Conservation (phyloP, 1,284 basidiomycete genomes). For the Cryptococcus hybrid region DNA sequence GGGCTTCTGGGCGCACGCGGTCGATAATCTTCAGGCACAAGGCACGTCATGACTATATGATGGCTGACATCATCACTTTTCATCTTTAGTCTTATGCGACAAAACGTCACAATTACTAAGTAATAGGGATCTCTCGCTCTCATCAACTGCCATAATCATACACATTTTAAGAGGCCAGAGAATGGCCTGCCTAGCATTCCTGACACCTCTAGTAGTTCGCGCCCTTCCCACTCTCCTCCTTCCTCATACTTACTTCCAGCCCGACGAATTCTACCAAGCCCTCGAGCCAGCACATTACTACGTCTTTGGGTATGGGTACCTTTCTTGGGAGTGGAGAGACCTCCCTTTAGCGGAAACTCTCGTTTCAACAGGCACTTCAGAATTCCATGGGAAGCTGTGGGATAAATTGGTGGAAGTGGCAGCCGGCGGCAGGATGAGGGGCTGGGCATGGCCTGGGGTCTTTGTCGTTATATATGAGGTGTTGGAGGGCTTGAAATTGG, state of each 20-base stretch:
- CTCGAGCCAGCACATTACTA: conserved; percentile 86
- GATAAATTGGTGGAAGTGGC: conserved; percentile 18
- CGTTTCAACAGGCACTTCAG: background rate
- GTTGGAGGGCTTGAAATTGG: conserved; percentile 59
- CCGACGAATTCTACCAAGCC: conserved; percentile 96
- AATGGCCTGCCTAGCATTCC: conserved; percentile 13
- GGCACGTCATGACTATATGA: too few species aligned
- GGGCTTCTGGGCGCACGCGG: too few species aligned
- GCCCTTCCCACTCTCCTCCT: conserved; percentile 56
- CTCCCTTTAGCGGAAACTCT: conserved; percentile 29
- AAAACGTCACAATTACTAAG: too few species aligned
- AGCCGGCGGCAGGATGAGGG: conserved; percentile 31
- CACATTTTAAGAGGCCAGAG: too few species aligned
- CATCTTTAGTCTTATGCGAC: too few species aligned
- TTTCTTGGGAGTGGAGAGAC: conserved; percentile 95
- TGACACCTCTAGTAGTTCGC: conserved; percentile 47
- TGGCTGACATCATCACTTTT: too few species aligned
- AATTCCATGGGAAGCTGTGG: background rate
- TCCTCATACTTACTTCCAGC: conserved; percentile 90
- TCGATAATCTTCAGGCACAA: too few species aligned
- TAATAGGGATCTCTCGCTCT: too few species aligned
- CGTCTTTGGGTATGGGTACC: conserved; percentile 86
- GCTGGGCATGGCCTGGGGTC: conserved; percentile 52
- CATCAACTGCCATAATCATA: too few species aligned
- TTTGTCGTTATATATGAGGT: conserved; percentile 77